Conservation (phyloP, 163 green algal genomes). For the Prototheca cutis region DNA sequence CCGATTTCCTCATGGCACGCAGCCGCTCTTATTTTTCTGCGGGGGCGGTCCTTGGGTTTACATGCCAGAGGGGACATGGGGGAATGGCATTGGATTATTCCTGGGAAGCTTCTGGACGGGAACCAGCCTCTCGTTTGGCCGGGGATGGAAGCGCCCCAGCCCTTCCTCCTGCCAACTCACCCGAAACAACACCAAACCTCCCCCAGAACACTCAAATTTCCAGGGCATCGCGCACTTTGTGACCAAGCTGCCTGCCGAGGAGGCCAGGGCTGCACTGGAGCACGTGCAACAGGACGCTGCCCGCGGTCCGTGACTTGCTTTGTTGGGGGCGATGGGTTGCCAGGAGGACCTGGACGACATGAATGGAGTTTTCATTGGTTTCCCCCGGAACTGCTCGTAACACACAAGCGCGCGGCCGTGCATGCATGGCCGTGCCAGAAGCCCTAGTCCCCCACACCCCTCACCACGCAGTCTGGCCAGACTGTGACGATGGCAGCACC, state of each 20-base stretch:
- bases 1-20: neutral
- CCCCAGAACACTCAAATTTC: too few species aligned
- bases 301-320: neutral
- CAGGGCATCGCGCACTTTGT: constrained; percentile 1
- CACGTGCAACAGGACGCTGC: neutral
- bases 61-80: too few species aligned
- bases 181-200: too few species aligned
- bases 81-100: too few species aligned
- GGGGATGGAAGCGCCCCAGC: too few species aligned
- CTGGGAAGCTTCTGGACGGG: too few species aligned
- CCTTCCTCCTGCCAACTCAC: too few species aligned
- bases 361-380: neutral
- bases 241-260: neutral
- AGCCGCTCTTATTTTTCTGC: too few species aligned
- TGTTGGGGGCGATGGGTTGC: neutral
- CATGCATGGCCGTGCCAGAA: neutral
- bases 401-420: neutral
- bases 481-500: neutral
- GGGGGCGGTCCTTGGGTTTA: too few species aligned
- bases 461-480: neutral
- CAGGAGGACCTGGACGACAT: neutral
- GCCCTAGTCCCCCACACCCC: neutral
- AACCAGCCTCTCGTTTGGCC: too few species aligned
- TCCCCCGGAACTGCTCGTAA: too few species aligned
- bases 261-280: neutral